These are phyloP conservation scores for Lotmaria passim DNA, from an alignment of 208 protist genomes.

Conservation along the genomic window DNA sequence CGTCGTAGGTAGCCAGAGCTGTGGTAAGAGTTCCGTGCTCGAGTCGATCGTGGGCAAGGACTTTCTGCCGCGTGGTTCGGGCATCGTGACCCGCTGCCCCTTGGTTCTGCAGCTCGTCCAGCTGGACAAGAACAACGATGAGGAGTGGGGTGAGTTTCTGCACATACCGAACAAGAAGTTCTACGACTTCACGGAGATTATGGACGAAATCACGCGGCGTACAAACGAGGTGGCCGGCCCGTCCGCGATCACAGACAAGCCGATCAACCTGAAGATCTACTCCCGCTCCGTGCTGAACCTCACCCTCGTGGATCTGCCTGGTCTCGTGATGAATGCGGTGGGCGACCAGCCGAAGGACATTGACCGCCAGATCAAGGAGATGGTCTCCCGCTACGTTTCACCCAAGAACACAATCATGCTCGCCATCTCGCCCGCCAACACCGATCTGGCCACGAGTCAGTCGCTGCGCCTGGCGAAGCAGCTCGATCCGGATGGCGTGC, in stretches of 20 bases:
- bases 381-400: constrained; percentile 97
- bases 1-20: constrained; percentile 98
- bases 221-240: constrained; percentile 96
- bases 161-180: constrained; percentile 93
- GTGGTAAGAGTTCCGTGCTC: constrained; percentile 98
- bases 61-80: constrained; percentile 98
- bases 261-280: constrained; percentile 98
- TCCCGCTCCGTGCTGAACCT: constrained; percentile 97
- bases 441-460: constrained; percentile 99
- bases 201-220: constrained; percentile 95
- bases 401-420: constrained; percentile 98
- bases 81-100: constrained; percentile 99
- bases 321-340: constrained; percentile 98
- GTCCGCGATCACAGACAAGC: constrained; percentile 93
- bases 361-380: constrained; percentile 96
- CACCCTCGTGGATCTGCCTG: constrained; percentile 99
- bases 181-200: constrained; percentile 96
- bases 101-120: constrained; percentile 98
- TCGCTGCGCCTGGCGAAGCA: constrained; percentile 96
- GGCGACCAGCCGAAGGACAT: constrained; percentile 99
- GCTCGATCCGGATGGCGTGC: constrained; percentile 96
- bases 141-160: constrained; percentile 92
- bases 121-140: constrained; percentile 50
- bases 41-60: constrained; percentile 99
- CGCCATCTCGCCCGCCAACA: constrained; percentile 98